phyloP scores from a whole-genome alignment of 1,139 yeast genomes.

The Geotrichum aggregatum region DNA sequence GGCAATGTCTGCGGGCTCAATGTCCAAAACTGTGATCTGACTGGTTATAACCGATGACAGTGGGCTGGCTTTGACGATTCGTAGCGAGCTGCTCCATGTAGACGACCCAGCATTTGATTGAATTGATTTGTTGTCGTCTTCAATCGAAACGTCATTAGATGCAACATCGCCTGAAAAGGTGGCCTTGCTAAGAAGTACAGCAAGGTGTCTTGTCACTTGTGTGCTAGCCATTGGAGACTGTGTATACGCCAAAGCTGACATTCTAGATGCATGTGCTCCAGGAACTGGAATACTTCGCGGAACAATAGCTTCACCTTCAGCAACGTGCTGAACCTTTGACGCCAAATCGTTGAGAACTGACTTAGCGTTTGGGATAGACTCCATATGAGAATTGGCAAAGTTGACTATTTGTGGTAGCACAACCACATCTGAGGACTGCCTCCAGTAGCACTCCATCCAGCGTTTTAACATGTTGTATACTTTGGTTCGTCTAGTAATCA shows the following conservation, averaged over 20 bases:
- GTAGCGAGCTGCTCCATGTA: slow-evolving; percentile 24
- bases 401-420: slow-evolving; percentile 66
- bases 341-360: slow-evolving; percentile 27
- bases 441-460: slow-evolving; percentile 92
- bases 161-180: slow-evolving; percentile 2
- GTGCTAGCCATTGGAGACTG: slow-evolving; percentile 9
- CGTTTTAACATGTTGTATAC: slow-evolving; percentile 65
- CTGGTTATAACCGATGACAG: slow-evolving; percentile 2
- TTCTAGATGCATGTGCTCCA: slow-evolving; percentile 15
- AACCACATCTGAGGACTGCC: slow-evolving; percentile 54
- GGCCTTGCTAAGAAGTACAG: slow-evolving; percentile 11
- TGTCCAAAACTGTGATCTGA: slow-evolving; percentile 47
- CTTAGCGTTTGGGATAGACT: slow-evolving; percentile 28
- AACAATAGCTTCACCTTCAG: slow-evolving; percentile 31
- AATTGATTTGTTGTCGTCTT: slow-evolving; percentile 6
- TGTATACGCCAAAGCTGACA: slow-evolving; percentile 13
- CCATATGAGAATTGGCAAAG: slow-evolving; percentile 58
- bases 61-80: slow-evolving; percentile 22
- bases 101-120: slow-evolving; percentile 2
- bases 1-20: slow-evolving; percentile 78
- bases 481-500: slow-evolving; percentile 62
- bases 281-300: slow-evolving; percentile 28
- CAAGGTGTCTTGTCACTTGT: slow-evolving; percentile 12
- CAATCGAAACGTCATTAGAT: neutral
- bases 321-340: slow-evolving; percentile 24